Base-by-base conservation (phyloP, 2,329 filamentous ascomycete genomes). In the Talaromyces sp. region DNA sequence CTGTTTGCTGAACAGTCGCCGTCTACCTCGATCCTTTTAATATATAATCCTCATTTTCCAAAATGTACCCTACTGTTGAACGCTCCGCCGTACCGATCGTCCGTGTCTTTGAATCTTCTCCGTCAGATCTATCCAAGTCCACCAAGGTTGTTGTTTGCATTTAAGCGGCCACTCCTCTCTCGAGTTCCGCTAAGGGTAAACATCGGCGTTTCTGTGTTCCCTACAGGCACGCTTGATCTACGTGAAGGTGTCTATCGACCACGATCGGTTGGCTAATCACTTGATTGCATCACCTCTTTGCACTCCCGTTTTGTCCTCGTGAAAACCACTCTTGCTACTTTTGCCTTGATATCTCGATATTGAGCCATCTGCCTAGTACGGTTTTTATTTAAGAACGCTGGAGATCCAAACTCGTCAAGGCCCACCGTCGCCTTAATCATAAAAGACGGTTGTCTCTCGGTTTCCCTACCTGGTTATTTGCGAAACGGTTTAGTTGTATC, bases 41-140 rank as follows among this genome's bases (percentile, higher is more conserved):
- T 58, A 60, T 52, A 61, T 60, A 58, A 62, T 41, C 49, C 59
- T 61, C 49, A 64, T 43, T 52, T 38, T 65, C 67, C 73, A 76
- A 75, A 70, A 76, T 76, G 74, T 76, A 75, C 71, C 64, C 61
- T 75, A 69, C 70, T 74, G 70, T 60, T 61, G 67, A 63, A 55
- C 64, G 63, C 62, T 67, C 68, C 64, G 63, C 64, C 64, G 68
- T 68, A 69, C 73, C 73, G 73, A 73, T 76, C 73, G 66, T 69
- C 71, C 64, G 66, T 69, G 68, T 71, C 72, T 70, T 68, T 66
- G 65, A 68, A 62, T 68, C 64, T 67, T 63, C 55, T 59, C 63
- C 68, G 67, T 68, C 69, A 70, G 70, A 73, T 69, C 64, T 71
- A 66, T 64, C 64, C 66, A 65, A 66, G 63, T 63, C 65, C 69